Percentiles rank a stretch among this genome's conserved stretches.
phyloP scores from a whole-genome alignment of 208 protist species.

The Angomonas deanei region DNA sequence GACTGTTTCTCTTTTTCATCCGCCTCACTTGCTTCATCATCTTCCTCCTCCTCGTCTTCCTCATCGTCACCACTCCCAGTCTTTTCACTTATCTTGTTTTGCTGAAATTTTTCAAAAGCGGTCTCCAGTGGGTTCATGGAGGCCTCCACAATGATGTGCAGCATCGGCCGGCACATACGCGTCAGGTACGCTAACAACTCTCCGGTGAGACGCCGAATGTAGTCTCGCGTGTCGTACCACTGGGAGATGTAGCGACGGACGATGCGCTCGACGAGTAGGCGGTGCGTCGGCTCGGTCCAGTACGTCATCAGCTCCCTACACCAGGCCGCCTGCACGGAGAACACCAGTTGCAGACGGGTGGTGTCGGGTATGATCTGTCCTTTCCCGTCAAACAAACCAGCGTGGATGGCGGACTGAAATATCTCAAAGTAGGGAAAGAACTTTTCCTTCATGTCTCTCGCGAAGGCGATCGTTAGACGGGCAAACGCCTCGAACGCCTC shows the following conservation, averaged over 20 bases:
- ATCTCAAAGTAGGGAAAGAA: slow-evolving; percentile 81
- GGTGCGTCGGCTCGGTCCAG: slow-evolving; percentile 27
- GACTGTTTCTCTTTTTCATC: slow-evolving; percentile 8
- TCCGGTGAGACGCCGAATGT: slow-evolving; percentile 76
- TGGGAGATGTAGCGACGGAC: slow-evolving; percentile 62
- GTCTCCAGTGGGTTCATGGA: slow-evolving; percentile 36
- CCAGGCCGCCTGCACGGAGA: slow-evolving; percentile 77
- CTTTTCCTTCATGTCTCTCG: slow-evolving; percentile 60
- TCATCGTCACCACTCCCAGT: slow-evolving; percentile 10
- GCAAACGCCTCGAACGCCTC: slow-evolving; percentile 84
- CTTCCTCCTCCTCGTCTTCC: neutral
- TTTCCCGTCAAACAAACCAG: slow-evolving; percentile 64
- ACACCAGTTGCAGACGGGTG: slow-evolving; percentile 74
- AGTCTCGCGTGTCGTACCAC: slow-evolving; percentile 75
- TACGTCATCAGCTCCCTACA: slow-evolving; percentile 70
- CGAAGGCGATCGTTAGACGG: slow-evolving; percentile 77
- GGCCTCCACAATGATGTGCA: slow-evolving; percentile 56
- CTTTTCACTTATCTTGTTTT: slow-evolving; percentile 10
- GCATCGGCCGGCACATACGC: slow-evolving; percentile 38
- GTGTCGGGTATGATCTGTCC: slow-evolving; percentile 65
- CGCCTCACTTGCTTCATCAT: slow-evolving; percentile 8
- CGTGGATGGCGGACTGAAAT: slow-evolving; percentile 77
- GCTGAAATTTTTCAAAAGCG: slow-evolving; percentile 24
- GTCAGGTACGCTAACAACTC: slow-evolving; percentile 76
- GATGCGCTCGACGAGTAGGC: slow-evolving; percentile 34